These are phyloP conservation scores for Pulveroboletus sp. DNA, from an alignment of 768 basidiomycete species.

Conservation along the genomic window DNA sequence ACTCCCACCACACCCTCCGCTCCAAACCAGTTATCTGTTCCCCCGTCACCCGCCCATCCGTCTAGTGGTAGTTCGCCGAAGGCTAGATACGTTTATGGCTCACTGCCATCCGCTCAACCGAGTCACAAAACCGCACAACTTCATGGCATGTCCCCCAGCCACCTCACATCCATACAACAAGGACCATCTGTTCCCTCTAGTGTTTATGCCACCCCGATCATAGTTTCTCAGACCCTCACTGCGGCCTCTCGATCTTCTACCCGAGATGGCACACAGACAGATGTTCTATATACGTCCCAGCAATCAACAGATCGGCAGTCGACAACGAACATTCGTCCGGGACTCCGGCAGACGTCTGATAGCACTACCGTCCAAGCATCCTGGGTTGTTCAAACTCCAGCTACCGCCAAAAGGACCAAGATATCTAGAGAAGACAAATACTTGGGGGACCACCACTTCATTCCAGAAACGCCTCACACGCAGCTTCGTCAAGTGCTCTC, in stretches of 20 bases:
- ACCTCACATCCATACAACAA: conserved; percentile 12
- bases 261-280: conserved; percentile 17
- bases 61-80: conserved; percentile 13
- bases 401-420: conserved; percentile 15
- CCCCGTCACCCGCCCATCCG: conserved; percentile 19
- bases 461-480: conserved; percentile 20
- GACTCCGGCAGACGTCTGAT: conserved; percentile 13
- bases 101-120: conserved; percentile 9
- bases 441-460: conserved; percentile 14
- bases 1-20: conserved; percentile 1
- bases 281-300: conserved; percentile 4
- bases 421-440: conserved; percentile 30
- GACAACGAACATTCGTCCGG: conserved; percentile 7
- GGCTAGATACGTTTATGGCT: conserved; percentile 5
- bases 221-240: conserved; percentile 14
- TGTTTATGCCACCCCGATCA: conserved; percentile 20
- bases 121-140: conserved; percentile 22
- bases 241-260: conserved; percentile 27
- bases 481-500: conserved; percentile 33
- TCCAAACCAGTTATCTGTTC: conserved; percentile 14
- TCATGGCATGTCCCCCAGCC: conserved; percentile 10
- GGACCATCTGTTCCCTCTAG: conserved; percentile 15
- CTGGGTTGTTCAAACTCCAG: conserved; percentile 31
- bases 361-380: conserved; percentile 25
- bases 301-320: conserved; percentile 13